Base-by-base conservation (phyloP, 768 basidiomycete species). In the Lactifluus hygrophoroides region DNA sequence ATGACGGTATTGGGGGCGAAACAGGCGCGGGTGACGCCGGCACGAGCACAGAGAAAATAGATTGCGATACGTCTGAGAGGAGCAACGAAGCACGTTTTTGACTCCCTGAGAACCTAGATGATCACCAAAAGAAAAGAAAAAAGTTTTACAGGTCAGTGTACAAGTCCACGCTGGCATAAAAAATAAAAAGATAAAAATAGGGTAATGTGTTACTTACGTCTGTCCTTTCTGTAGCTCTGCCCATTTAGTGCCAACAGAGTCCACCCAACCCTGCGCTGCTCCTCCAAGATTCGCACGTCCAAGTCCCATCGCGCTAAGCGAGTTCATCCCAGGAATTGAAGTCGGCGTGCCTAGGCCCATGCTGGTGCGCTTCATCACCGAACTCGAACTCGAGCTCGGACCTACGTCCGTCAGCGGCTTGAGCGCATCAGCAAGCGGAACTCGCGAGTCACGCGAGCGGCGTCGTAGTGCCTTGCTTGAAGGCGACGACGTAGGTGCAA, bases 51-150 rank as follows among this genome's bases (percentile, higher is more conserved):
- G 72, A 68, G 10, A 76, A 76, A 35, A 84, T 73, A 40, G 79
- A 76, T 60, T 77, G 76, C 5, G 84, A 83, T 19, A 87, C 79
- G 66, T 87, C 86, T 0, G 83, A 79, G 53, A 88, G 66, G 30
- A 88, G 75, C 1, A 79, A 63, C 0, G 86, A 85, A 0, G 86
- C 86, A 21, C 85, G 82, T 70, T 85, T 86, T 58, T 84, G 84
- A 64, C 73, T 76, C 64, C 83, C 86, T 17, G 81, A 73, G 65
- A 88, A 79, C n/a, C 86, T 88, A 60, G 28, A 49, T 6, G 30
- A 32, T 8, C 34, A 16, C 27, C 35, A 54, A 54, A 25, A 13
- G 3, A 34, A 23, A 19, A 27, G 13, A 30, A 19, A 30, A 13
- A 32, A n/a, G 45, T 40, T n/a, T 40, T n/a, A 17, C 47, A 57